Evolutionary conservation across 345 rosid species (phyloP).

Genomic region (Rhodamnia rubescens): DNA sequence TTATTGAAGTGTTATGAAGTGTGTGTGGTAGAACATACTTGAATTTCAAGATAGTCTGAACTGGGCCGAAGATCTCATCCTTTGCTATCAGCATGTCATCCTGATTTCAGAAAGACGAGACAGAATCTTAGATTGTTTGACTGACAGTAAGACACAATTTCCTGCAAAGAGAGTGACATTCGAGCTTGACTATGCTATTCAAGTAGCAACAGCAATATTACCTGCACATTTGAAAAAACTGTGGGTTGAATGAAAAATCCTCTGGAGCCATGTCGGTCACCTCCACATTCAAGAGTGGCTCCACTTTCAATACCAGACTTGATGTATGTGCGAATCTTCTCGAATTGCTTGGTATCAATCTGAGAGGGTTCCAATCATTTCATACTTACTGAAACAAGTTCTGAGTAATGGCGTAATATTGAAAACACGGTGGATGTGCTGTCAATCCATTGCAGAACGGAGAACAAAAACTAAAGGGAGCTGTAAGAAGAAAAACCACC

Average conservation of each 20-base stretch:
- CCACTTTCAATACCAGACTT: conserved; percentile 65
- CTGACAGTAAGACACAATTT: background rate
- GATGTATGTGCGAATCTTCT: conserved; percentile 59
- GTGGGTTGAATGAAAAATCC: conserved; percentile 90
- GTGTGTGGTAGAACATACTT: conserved; percentile 23
- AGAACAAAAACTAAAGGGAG: background rate
- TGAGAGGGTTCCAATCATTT: conserved; percentile 1
- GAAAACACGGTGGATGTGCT: background rate
- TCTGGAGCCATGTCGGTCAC: conserved; percentile 46
- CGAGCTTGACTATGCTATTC: background rate
- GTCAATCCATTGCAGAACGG: background rate
- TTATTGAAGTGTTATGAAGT: background rate
- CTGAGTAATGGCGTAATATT: background rate
- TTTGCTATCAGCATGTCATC: conserved; percentile 86
- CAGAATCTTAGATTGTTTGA: background rate
- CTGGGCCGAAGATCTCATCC: conserved; percentile 98
- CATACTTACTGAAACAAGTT: background rate
- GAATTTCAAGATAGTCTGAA: conserved; percentile 78
- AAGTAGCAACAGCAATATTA: conserved; percentile 1
- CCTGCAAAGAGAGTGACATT: background rate
- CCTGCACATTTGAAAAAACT: conserved; percentile 85
- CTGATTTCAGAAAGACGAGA: conserved; percentile 16
- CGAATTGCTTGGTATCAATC: conserved; percentile 66
- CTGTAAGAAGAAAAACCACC: conserved; percentile 24
- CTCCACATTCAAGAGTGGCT: conserved; percentile 86